Percentiles rank a stretch among this genome's conserved stretches.
Conservation (phyloP, 257 asterid genomes). For the Osmanthus fragrans region DNA sequence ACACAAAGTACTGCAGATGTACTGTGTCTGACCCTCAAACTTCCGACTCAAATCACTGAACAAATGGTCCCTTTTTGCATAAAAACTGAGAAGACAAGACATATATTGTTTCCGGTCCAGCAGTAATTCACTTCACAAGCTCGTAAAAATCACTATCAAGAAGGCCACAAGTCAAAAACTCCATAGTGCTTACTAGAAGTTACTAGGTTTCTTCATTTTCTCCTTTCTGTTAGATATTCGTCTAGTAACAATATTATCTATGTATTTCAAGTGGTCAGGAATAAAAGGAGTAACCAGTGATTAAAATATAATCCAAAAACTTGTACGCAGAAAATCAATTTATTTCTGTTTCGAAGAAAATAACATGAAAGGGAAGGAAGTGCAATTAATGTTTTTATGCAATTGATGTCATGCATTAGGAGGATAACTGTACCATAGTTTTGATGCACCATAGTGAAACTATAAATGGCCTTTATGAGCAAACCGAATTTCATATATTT, state of each 20-base stretch:
- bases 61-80: too few relatives aligned
- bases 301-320: background rate
- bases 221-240: too few relatives aligned
- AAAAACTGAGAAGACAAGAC: too few relatives aligned
- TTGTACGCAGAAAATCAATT: background rate
- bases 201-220: too few relatives aligned
- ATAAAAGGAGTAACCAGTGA: background rate
- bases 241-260: too few relatives aligned
- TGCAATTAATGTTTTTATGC: background rate
- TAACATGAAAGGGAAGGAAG: background rate
- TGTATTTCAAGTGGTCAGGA: too few relatives aligned
- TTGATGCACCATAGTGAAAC: constrained; percentile 77
- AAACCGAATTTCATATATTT: constrained; percentile 68
- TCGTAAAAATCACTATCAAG: too few relatives aligned
- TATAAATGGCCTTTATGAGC: constrained; percentile 69
- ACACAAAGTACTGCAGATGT: background rate
- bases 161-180: too few relatives aligned
- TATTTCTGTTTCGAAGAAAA: background rate
- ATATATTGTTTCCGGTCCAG: too few relatives aligned
- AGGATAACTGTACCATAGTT: constrained; percentile 52
- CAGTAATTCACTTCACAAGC: too few relatives aligned
- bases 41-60: background rate
- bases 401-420: background rate
- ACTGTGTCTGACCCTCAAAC: background rate
- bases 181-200: too few relatives aligned